These are phyloP conservation scores for Talaromyces funiculosus DNA, from an alignment of 2,329 filamentous ascomycete genomes.

Conservation along the genomic window DNA sequence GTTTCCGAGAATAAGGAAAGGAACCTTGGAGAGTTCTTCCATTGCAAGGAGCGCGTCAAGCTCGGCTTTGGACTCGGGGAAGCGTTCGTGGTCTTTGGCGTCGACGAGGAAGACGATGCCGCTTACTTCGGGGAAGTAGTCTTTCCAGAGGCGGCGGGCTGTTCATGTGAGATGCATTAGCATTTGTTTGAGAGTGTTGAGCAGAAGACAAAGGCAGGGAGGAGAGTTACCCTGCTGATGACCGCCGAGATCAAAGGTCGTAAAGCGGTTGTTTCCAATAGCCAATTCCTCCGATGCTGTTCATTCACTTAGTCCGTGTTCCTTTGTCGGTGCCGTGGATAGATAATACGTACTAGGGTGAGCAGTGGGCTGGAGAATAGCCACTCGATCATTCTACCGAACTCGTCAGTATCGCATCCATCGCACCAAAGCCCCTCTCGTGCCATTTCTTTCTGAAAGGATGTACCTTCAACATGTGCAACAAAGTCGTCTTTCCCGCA, in stretches of 20 bases:
- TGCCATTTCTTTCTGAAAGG: too few species aligned
- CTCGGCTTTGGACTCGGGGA: slow-evolving; percentile 91
- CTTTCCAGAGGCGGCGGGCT: slow-evolving; percentile 92
- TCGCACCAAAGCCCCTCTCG: neutral
- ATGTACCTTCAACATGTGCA: slow-evolving; percentile 89
- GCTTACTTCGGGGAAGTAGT: slow-evolving; percentile 94
- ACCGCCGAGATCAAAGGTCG: slow-evolving; percentile 87
- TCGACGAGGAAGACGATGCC: slow-evolving; percentile 98
- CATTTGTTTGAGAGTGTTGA: too few species aligned
- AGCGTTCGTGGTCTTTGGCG: slow-evolving; percentile 92
- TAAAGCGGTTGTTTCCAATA: slow-evolving; percentile 90
- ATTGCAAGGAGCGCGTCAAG: slow-evolving; percentile 91
- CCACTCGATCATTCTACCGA: slow-evolving; percentile 78
- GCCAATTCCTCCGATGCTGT: slow-evolving; percentile 83
- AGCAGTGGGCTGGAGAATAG: slow-evolving; percentile 81
- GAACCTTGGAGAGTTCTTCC: slow-evolving; percentile 94
- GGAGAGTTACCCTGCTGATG: slow-evolving; percentile 73
- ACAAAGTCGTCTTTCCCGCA: slow-evolving; percentile 86
- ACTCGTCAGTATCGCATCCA: slow-evolving; percentile 7
- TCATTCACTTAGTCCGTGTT: neutral
- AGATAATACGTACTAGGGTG: slow-evolving; percentile 67
- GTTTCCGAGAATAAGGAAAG: slow-evolving; percentile 94
- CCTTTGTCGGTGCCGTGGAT: slow-evolving; percentile 7
- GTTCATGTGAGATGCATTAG: neutral
- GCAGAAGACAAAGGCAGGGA: slow-evolving; percentile 18